phyloP scores from a whole-genome alignment of 495 filamentous ascomycete species.

The Penicillium ucsense region DNA sequence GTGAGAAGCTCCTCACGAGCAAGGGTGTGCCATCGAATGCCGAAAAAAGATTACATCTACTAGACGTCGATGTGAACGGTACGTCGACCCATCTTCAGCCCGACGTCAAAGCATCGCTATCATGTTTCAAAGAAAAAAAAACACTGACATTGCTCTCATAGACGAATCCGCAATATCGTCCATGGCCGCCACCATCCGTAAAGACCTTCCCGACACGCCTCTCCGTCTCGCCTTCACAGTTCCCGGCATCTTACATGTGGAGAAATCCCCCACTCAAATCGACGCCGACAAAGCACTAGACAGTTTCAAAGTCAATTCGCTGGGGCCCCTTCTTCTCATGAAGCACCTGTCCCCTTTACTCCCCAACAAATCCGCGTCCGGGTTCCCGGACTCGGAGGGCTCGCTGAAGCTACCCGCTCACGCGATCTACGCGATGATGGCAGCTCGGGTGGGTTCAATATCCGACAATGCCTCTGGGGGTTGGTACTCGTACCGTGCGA shows the following conservation, averaged over 20 bases:
- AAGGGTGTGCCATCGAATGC: constrained; percentile 15
- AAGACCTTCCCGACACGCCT: constrained; percentile 42
- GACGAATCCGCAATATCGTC: constrained; percentile 33
- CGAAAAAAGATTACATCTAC: constrained; percentile 41
- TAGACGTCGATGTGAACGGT: constrained; percentile 26
- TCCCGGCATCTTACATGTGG: constrained; percentile 65
- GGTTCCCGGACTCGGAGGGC: constrained; percentile 7
- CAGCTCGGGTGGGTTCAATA: constrained; percentile 67
- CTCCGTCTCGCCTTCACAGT: constrained; percentile 62
- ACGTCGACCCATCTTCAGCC: too few relatives aligned
- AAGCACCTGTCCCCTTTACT: constrained; percentile 65
- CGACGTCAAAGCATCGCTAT: constrained; percentile 39
- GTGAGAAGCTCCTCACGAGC: constrained; percentile 44
- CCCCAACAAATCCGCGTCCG: constrained; percentile 38
- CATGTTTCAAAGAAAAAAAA: too few relatives aligned
- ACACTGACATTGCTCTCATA: background rate
- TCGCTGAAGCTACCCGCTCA: constrained; percentile 23
- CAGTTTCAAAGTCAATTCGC: constrained; percentile 57
- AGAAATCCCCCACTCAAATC: constrained; percentile 60
- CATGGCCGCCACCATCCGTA: constrained; percentile 25
- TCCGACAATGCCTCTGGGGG: constrained; percentile 61
- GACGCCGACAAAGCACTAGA: constrained; percentile 44
- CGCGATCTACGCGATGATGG: constrained; percentile 60
- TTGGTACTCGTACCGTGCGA: constrained; percentile 68
- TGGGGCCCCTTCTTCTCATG: constrained; percentile 65